Evolutionary conservation across 495 filamentous ascomycete species (phyloP), one percentile per base, ranked within the genome.

Genomic region (Neurospora terricola): DNA sequence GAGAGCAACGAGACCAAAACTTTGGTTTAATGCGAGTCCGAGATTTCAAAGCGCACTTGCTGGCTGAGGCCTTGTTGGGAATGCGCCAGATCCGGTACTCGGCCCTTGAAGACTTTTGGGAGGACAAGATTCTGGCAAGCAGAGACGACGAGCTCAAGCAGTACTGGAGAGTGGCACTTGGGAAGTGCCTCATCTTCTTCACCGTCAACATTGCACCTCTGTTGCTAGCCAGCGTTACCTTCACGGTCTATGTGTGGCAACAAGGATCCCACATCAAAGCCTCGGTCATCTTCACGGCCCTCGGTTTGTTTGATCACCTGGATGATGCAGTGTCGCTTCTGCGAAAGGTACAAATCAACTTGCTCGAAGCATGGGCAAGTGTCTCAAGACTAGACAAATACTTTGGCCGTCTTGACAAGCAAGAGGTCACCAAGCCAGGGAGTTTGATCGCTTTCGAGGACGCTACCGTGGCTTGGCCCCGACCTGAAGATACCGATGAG

Each of bases 41-140:
- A 71, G 92, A 94, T 78, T 80, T 83, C 14, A 93, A 93, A 73
- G 87, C 91, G 78, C 85, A 85, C 0, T 82, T 92, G 5, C 81
- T 93, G 9, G 91, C 90, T 0, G 92, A 94, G 77, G 91, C 90
- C 0, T 77, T 94, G 10, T 87, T 90, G 73, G 91, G 89, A 70
- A 93, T 94, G 75, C 85, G 91, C 12, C 92, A 93, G 77, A 90
- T 94, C 78, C 92, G 92, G 73, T 92, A 92, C 76, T 90, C 90
- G 2, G 91, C 91, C 5, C 77, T 91, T 10, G 92, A 94, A 77
- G 75, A 80, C 27, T 85, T 89, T 72, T 93, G 91, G 91, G 85
- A 92, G 77, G 80, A 83, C 16, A 88, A 87, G 62, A 92, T 94
- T 71, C 76, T 82, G 27, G 82, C 83, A 14, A 85, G 85, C 36